A percentile compares a stretch with the other conserved stretches of the same genome.
Conservation (phyloP, 257 asterid species). For the Datura wrightii region DNA sequence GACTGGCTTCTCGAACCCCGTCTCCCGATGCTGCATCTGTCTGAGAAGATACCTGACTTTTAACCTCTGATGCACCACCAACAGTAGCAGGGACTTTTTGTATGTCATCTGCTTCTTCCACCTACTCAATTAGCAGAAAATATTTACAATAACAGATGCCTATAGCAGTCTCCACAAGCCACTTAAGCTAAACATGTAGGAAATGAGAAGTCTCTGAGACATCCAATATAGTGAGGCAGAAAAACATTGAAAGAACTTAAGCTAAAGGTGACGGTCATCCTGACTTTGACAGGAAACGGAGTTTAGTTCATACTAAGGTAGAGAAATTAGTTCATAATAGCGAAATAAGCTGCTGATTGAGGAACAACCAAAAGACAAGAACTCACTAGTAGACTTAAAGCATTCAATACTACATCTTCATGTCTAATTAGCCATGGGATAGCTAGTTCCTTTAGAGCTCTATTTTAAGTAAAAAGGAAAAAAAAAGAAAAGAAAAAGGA, state of each 20-base stretch:
- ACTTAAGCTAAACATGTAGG: constrained; percentile 13
- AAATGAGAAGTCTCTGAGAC: background rate
- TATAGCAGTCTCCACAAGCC: constrained; percentile 28
- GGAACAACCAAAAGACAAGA: constrained; percentile 16
- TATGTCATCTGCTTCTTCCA: constrained; percentile 83
- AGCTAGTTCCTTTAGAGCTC: background rate
- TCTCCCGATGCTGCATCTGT: constrained; percentile 50
- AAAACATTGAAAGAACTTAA: background rate
- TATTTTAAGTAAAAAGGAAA: background rate
- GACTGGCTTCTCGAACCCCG: constrained; percentile 53
- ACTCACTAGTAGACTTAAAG: background rate
- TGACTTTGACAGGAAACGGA: background rate
- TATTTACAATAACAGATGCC: constrained; percentile 38
- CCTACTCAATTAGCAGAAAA: constrained; percentile 66
- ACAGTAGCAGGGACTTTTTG: constrained; percentile 64
- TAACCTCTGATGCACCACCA: constrained; percentile 54
- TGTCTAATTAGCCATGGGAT: constrained; percentile 7
- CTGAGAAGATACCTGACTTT: constrained; percentile 55
- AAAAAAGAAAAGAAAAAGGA: background rate
- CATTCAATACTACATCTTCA: constrained; percentile 2
- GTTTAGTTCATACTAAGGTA: background rate
- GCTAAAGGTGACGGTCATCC: constrained; percentile 9
- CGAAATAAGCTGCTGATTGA: background rate
- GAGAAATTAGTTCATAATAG: constrained; percentile 9
- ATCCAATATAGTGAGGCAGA: constrained; percentile 9